These are phyloP conservation scores for Solanum habrochaites DNA, from an alignment of 257 asterid species.

Conservation along the genomic window DNA sequence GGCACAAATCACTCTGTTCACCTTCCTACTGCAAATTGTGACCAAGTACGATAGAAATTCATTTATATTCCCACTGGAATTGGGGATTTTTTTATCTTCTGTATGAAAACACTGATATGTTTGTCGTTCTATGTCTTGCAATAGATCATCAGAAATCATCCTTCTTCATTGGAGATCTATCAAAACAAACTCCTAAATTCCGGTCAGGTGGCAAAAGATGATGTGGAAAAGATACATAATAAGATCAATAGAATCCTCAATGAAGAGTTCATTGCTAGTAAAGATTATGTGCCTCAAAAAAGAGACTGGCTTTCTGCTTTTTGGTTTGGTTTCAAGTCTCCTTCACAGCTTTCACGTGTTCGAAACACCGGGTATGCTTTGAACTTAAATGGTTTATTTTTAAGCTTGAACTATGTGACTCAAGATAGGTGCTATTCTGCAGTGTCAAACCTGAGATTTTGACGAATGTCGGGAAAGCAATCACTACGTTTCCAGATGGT, in stretches of 20 bases:
- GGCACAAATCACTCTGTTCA: neutral
- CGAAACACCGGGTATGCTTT: slow-evolving; percentile 21
- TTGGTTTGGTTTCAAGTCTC: slow-evolving; percentile 23
- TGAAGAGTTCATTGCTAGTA: slow-evolving; percentile 21
- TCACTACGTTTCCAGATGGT: slow-evolving; percentile 13
- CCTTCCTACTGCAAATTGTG: neutral
- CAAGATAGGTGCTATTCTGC: neutral
- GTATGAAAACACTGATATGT: neutral
- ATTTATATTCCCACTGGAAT: neutral
- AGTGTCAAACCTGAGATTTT: slow-evolving; percentile 19
- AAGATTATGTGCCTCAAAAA: slow-evolving; percentile 16
- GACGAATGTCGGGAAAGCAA: slow-evolving; percentile 16
- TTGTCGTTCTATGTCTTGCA: neutral
- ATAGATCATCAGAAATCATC: slow-evolving; percentile 17
- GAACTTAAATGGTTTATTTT: neutral
- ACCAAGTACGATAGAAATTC: neutral
- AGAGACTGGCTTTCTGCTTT: slow-evolving; percentile 22
- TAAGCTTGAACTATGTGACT: neutral
- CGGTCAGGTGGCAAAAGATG: slow-evolving; percentile 14
- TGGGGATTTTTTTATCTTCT: neutral
- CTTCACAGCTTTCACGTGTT: slow-evolving; percentile 22
- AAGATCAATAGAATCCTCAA: slow-evolving; percentile 13
- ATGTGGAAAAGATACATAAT: slow-evolving; percentile 8
- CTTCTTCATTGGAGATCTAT: slow-evolving; percentile 19
- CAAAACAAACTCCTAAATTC: slow-evolving; percentile 10